These are phyloP conservation scores for Daldinia sp. DNA, from an alignment of 2,329 filamentous ascomycete genomes.

Conservation along the genomic window DNA sequence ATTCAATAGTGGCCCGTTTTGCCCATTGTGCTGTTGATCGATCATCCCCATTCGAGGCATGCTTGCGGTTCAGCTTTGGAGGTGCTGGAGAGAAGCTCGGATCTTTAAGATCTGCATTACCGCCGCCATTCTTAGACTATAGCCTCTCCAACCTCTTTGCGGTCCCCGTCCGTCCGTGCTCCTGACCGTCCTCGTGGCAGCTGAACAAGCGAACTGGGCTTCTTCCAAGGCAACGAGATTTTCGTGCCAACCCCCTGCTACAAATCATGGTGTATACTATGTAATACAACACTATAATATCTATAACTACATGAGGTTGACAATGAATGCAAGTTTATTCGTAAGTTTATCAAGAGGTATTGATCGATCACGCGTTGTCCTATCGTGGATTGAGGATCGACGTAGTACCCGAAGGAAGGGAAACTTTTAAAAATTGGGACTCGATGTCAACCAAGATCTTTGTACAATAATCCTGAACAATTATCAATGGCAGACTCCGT, in stretches of 20 bases:
- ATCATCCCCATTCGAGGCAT: constrained; percentile 14
- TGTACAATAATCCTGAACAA: background rate
- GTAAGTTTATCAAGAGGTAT: too few relatives aligned
- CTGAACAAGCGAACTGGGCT: background rate
- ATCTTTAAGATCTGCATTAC: constrained; percentile 19
- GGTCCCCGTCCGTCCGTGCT: background rate
- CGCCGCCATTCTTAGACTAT: constrained; percentile 5
- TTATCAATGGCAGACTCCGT: background rate
- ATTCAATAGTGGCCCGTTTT: constrained; percentile 26
- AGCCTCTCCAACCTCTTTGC: constrained; percentile 1
- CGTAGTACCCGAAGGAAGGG: background rate
- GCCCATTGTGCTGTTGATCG: constrained; percentile 19
- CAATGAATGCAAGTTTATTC: too few relatives aligned
- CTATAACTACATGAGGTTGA: background rate
- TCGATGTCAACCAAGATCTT: background rate
- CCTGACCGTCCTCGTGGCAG: background rate
- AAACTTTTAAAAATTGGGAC: background rate
- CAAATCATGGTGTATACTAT: background rate
- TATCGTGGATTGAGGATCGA: background rate
- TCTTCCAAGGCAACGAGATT: constrained; percentile 8
- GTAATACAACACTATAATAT: background rate
- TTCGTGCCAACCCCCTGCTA: background rate
- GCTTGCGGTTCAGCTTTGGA: constrained; percentile 3
- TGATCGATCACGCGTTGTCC: background rate
- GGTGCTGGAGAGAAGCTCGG: constrained; percentile 4